phyloP scores from a whole-genome alignment of 495 filamentous ascomycete genomes.

The Immersiella caudata region DNA sequence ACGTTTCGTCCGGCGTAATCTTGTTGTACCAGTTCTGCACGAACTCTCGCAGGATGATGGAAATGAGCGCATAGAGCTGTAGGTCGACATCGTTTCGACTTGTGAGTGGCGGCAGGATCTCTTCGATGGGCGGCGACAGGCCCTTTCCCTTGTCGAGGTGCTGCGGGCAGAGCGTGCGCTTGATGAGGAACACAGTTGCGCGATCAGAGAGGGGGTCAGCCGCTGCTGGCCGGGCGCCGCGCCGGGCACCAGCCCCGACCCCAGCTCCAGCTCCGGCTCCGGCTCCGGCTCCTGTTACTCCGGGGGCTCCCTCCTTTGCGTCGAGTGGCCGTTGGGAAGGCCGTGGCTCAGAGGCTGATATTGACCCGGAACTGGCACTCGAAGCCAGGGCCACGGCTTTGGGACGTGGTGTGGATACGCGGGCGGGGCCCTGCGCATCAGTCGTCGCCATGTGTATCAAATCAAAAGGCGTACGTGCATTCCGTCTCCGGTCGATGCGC shows the following conservation, averaged over 20 bases:
- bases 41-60: constrained; percentile 84
- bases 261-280: constrained; percentile 13
- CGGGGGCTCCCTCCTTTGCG: not conserved
- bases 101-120: constrained; percentile 86
- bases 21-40: constrained; percentile 90
- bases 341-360: constrained; percentile 19
- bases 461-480: constrained; percentile 11
- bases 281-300: not conserved
- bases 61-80: constrained; percentile 88
- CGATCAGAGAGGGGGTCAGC: constrained; percentile 54
- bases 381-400: constrained; percentile 31
- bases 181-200: constrained; percentile 54
- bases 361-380: constrained; percentile 31
- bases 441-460: constrained; percentile 30
- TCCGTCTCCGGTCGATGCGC: not conserved
- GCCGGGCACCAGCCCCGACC: constrained; percentile 33
- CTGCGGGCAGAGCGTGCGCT: constrained; percentile 53
- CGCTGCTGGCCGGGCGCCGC: constrained; percentile 33
- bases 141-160: constrained; percentile 50
- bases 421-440: constrained; percentile 30
- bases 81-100: constrained; percentile 90
- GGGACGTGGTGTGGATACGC: constrained; percentile 33
- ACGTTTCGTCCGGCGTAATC: constrained; percentile 84
- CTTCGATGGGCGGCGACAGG: constrained; percentile 60
- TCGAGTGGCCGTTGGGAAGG: not conserved